phyloP scores from a whole-genome alignment of 2,329 filamentous ascomycete species.

The Didymellaceae sp. region DNA sequence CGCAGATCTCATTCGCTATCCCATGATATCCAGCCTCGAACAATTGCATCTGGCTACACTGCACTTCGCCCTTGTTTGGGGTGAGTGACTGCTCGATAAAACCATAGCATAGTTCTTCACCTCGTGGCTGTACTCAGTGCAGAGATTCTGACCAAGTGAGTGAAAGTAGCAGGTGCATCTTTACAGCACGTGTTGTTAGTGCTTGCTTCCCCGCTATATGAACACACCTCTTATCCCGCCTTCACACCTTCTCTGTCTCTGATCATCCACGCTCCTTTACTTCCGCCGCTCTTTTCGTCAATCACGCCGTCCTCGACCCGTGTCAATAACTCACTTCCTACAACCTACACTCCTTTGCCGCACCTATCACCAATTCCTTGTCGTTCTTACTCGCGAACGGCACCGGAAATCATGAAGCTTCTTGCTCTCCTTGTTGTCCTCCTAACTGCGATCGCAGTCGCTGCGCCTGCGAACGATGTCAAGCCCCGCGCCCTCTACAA shows the following conservation, averaged over 20 bases:
- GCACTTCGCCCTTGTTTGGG: too few species aligned
- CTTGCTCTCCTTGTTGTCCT: constrained; percentile 28
- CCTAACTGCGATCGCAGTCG: constrained; percentile 27
- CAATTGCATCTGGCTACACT: neutral
- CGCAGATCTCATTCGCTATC: neutral
- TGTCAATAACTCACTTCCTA: constrained; percentile 11
- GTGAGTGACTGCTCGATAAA: too few species aligned
- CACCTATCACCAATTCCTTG: constrained; percentile 15
- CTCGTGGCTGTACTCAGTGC: too few species aligned
- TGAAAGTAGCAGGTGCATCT: constrained; percentile 18
- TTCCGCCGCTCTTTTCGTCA: constrained; percentile 7
- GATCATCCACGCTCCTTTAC: constrained; percentile 18
- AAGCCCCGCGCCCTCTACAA: constrained; percentile 24
- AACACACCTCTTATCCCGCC: constrained; percentile 10
- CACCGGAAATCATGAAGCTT: constrained; percentile 36
- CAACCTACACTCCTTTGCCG: constrained; percentile 20
- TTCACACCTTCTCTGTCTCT: constrained; percentile 1
- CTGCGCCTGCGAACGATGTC: constrained; percentile 29
- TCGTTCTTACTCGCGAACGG: constrained; percentile 15
- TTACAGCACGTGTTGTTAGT: constrained; percentile 2
- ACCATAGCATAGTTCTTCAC: too few species aligned
- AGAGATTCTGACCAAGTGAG: neutral
- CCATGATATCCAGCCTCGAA: neutral
- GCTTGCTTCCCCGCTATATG: constrained; percentile 9
- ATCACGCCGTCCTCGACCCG: neutral